These are phyloP conservation scores for Stachybotrys echinatus DNA, from an alignment of 2,329 filamentous ascomycete species.

Conservation along the genomic window DNA sequence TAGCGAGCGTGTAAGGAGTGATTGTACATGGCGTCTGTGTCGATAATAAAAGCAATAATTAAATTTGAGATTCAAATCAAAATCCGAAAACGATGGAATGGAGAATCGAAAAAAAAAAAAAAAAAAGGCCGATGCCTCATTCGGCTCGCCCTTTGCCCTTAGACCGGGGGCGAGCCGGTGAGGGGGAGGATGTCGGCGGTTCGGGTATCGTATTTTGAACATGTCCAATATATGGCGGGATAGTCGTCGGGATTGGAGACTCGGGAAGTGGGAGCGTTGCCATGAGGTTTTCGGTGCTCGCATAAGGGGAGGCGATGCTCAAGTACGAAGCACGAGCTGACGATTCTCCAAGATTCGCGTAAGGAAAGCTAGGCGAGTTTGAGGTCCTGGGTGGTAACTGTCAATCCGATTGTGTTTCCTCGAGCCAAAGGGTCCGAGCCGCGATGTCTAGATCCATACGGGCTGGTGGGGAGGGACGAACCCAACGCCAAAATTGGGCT, in stretches of 20 bases:
- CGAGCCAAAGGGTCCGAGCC: slow-evolving; percentile 27
- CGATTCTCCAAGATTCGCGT: slow-evolving; percentile 38
- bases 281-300: slow-evolving; percentile 32
- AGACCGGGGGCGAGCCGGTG: slow-evolving; percentile 24
- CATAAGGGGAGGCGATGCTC: slow-evolving; percentile 38
- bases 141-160: slow-evolving; percentile 28
- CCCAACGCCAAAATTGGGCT: slow-evolving; percentile 42
- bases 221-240: slow-evolving; percentile 14
- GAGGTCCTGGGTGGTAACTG: slow-evolving; percentile 47
- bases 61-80: slow-evolving; percentile 11
- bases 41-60: slow-evolving; percentile 17
- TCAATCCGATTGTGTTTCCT: slow-evolving; percentile 47
- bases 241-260: slow-evolving; percentile 32
- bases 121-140: slow-evolving; percentile 22
- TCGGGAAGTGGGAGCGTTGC: slow-evolving; percentile 40
- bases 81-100: slow-evolving; percentile 8
- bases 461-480: slow-evolving; percentile 60
- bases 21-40: slow-evolving; percentile 29
- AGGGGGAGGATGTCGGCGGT: slow-evolving; percentile 27
- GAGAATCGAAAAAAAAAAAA: slow-evolving; percentile 8
- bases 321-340: slow-evolving; percentile 28
- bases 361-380: slow-evolving; percentile 31
- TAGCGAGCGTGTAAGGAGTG: slow-evolving; percentile 32
- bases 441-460: slow-evolving; percentile 51
- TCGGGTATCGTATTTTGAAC: slow-evolving; percentile 8